Evolutionary conservation across 108 stramenopile species (phyloP).

Genomic region (Cyclotella sp.): DNA sequence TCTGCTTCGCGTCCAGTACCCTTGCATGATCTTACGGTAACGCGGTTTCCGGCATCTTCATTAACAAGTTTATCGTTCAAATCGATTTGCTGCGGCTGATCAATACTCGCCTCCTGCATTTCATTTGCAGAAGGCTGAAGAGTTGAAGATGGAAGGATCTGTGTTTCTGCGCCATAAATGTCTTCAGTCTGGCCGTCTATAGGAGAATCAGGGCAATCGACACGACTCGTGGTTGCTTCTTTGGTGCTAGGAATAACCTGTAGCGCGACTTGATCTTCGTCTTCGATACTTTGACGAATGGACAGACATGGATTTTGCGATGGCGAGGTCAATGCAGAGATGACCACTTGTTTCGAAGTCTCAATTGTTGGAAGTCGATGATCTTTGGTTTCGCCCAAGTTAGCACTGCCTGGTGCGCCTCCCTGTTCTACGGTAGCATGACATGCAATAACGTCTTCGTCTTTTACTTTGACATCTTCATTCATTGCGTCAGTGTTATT

Average conservation of each 20-base stretch:
- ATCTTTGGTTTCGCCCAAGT: background rate
- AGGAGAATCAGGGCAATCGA: background rate
- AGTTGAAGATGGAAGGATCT: slow-evolving; percentile 34
- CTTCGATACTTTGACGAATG: background rate
- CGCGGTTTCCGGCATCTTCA: background rate
- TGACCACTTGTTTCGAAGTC: background rate
- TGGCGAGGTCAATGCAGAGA: slow-evolving; percentile 3
- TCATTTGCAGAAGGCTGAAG: background rate
- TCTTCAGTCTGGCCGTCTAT: background rate
- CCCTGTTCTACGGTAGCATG: no score
- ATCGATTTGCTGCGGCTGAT: background rate
- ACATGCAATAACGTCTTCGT: background rate
- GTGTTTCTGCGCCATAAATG: slow-evolving; percentile 44
- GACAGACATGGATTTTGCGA: slow-evolving; percentile 1
- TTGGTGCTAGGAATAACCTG: background rate
- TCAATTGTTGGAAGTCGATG: background rate
- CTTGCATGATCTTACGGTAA: background rate
- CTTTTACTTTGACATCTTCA: background rate
- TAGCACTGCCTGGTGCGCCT: background rate
- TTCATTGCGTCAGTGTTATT: background rate
- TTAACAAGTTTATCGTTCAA: background rate
- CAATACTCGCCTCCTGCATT: background rate
- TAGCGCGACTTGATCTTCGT: background rate
- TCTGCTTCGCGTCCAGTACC: background rate
- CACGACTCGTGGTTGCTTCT: background rate